These are phyloP conservation scores for Phylloporus scabripes DNA, from an alignment of 768 basidiomycete species.

Conservation along the genomic window DNA sequence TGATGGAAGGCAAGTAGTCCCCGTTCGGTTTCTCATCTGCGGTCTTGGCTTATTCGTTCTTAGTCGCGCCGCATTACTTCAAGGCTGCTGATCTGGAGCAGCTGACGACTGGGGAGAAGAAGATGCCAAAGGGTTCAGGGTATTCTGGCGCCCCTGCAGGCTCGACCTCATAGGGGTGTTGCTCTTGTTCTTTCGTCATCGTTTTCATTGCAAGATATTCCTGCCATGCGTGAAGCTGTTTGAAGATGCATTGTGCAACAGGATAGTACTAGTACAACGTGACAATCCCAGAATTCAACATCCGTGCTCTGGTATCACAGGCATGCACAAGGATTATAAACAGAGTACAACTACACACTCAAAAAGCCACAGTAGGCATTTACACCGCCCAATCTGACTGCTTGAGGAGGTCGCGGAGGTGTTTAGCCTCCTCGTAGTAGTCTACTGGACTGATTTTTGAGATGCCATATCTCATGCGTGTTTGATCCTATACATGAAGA, in stretches of 20 bases:
- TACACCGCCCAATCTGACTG: constrained; percentile 51
- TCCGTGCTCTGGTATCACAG: constrained; percentile 1
- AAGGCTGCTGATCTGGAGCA: constrained; percentile 80
- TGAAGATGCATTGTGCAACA: background rate
- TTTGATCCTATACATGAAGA: constrained; percentile 52
- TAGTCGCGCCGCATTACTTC: constrained; percentile 97
- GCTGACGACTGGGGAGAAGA: constrained; percentile 75
- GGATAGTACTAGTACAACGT: background rate
- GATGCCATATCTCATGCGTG: constrained; percentile 80
- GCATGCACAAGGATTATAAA: background rate
- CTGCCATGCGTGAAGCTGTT: background rate
- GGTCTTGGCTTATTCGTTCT: background rate
- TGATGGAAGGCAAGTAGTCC: constrained; percentile 71
- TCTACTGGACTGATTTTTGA: constrained; percentile 59
- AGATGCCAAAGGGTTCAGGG: constrained; percentile 81
- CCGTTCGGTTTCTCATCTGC: background rate
- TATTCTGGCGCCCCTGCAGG: constrained; percentile 16
- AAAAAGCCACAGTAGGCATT: background rate
- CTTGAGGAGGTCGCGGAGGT: constrained; percentile 52
- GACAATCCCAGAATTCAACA: background rate
- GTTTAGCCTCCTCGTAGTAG: constrained; percentile 60
- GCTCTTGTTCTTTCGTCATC: background rate
- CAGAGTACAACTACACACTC: background rate
- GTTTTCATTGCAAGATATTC: background rate
- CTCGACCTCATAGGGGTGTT: constrained; percentile 6